These are phyloP conservation scores for Chytriomyces sp. DNA, from an alignment of 192 early-diverging fungal genomes.

Conservation along the genomic window DNA sequence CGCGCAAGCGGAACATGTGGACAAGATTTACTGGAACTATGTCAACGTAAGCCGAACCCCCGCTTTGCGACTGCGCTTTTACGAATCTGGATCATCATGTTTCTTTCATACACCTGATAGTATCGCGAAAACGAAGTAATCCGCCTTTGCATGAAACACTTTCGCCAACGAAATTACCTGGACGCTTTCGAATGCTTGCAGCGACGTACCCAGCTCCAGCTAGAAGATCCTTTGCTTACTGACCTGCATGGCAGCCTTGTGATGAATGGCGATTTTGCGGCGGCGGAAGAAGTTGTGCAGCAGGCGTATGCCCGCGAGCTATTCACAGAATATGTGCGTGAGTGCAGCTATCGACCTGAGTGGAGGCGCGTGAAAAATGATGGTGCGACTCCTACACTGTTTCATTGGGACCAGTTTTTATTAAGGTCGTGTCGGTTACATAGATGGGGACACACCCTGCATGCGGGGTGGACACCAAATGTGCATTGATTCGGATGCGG, in stretches of 20 bases:
- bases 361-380: slow-evolving; percentile 63
- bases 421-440: neutral
- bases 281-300: slow-evolving; percentile 70
- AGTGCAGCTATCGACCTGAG: slow-evolving; percentile 68
- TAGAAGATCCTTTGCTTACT: slow-evolving; percentile 85
- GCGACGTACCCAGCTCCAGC: slow-evolving; percentile 56
- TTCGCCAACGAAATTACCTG: slow-evolving; percentile 76
- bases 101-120: slow-evolving; percentile 31
- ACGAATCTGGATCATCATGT: neutral
- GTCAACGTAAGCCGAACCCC: slow-evolving; percentile 65
- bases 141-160: slow-evolving; percentile 85
- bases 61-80: neutral
- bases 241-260: slow-evolving; percentile 62
- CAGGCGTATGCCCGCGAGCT: slow-evolving; percentile 64
- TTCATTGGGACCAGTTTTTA: too few relatives aligned
- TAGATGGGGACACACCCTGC: slow-evolving; percentile 32
- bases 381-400: slow-evolving; percentile 30
- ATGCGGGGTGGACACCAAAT: slow-evolving; percentile 96
- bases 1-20: slow-evolving; percentile 67
- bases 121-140: slow-evolving; percentile 79
- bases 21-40: slow-evolving; percentile 64
- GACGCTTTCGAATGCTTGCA: slow-evolving; percentile 74
- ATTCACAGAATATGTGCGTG: slow-evolving; percentile 72
- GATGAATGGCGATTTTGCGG: slow-evolving; percentile 70
- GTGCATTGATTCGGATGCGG: slow-evolving; percentile 79